Conservation (phyloP, 164 flowering plant genomes). For the Nymphaea colorata region DNA sequence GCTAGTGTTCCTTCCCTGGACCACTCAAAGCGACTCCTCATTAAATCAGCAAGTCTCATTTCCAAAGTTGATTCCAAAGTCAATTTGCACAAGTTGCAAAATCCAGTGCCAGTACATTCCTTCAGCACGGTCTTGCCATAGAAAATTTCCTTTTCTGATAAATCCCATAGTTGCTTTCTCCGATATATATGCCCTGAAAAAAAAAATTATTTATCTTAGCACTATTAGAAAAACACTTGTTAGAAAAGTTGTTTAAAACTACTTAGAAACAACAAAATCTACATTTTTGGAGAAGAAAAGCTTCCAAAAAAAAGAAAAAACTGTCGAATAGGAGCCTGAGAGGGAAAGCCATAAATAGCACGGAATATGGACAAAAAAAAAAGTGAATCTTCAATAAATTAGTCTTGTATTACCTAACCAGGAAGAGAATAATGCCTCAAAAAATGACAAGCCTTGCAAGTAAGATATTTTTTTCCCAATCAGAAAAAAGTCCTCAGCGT, state of each 20-base stretch:
- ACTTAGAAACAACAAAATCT: too few species aligned
- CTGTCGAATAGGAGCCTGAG: not conserved
- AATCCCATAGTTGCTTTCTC: slow-evolving; percentile 20
- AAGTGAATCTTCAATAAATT: not conserved
- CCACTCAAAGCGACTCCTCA: slow-evolving; percentile 5
- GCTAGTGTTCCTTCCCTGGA: slow-evolving; percentile 1
- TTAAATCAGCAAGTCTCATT: slow-evolving; percentile 17
- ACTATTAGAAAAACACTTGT: too few species aligned
- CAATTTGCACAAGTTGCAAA: slow-evolving; percentile 3
- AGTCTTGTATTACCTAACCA: slow-evolving; percentile 40
- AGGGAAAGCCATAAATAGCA: not conserved
- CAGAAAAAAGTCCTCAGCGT: slow-evolving; percentile 58
- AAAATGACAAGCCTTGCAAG: slow-evolving; percentile 44
- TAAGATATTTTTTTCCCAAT: slow-evolving; percentile 60
- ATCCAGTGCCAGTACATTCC: too few species aligned
- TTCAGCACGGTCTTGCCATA: slow-evolving; percentile 3
- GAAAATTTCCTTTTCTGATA: slow-evolving; percentile 19
- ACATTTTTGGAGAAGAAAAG: too few species aligned
- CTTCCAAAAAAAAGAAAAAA: not conserved
- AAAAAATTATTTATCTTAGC: not conserved
- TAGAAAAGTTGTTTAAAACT: too few species aligned
- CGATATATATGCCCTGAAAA: slow-evolving; percentile 18
- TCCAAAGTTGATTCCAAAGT: slow-evolving; percentile 15
- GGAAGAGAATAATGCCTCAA: slow-evolving; percentile 54
- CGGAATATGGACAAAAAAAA: not conserved